Evolutionary conservation across 805 yeast genomes (phyloP), one percentile per base, ranked within the genome.

Genomic region (Pichia ethanolica): DNA sequence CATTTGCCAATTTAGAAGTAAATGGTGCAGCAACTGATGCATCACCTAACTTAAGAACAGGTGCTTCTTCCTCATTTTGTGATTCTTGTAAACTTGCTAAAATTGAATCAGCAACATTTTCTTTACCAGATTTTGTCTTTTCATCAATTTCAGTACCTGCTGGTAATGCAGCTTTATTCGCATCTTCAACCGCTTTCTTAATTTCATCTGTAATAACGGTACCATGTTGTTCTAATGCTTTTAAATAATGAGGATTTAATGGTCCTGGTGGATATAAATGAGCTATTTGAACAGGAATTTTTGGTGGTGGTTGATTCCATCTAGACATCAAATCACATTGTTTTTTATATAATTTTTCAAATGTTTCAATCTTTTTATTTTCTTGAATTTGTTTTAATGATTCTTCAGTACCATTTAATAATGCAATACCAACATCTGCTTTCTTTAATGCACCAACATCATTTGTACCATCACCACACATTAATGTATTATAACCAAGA

Each of bases 401-500:
- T 47, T 88, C 97, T 63, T 87, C 96, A 49, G 99, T 90, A 70
- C 98, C 99, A 62, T 93, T 93, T 66, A 93, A 77, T 59, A 93
- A 73, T n/a, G 99, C 99, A 65, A 93, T 87, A 74, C 99, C 99
- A 63, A 93, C 85, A 63, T 93, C 96, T 2, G 99, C 98, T 72
- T 93, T 98, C 68, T 93, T 93, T 70, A 93, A 79, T 48, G 99
- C 99, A 69, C 99, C 99, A 45, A 93, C 99, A 74, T 93, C 99
- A 65, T 93, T 93, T n/a, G 99, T 93, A 70, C 99, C 99, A 71
- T 93, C 99, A 75, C 99, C 99, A 71, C 99, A 93, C 99, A 93
- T 93, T 60, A 93, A 77, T 27, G 98, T 93, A 63, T 81, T 85
- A 70, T 91, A 93, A 28, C 97, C 97, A 65, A 88, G 77, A 54